Conservation (phyloP, 106 monocot genomes). For the Gastrodia elata region DNA sequence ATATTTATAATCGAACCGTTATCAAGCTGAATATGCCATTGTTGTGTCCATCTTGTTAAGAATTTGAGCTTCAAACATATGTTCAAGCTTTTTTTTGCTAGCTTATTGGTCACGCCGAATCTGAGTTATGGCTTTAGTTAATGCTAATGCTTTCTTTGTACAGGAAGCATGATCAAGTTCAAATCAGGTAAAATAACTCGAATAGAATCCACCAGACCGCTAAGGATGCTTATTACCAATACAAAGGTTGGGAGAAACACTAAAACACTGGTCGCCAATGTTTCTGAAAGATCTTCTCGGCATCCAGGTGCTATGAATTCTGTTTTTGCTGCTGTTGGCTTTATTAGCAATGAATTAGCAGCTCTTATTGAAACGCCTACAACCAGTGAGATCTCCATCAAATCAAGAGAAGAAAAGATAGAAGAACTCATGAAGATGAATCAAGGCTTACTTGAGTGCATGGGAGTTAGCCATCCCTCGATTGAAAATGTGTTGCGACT, state of each 20-base stretch:
- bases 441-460: conserved; percentile 83
- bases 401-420: conserved; percentile 61
- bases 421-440: conserved; percentile 94
- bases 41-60: no score
- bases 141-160: background rate
- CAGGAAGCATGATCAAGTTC: conserved; percentile 78
- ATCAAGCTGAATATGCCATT: no score
- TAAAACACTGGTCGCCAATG: conserved; percentile 72
- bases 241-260: conserved; percentile 90
- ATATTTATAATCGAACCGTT: no score
- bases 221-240: conserved; percentile 93
- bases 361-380: conserved; percentile 41
- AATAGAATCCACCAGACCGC: conserved; percentile 38
- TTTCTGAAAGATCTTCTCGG: conserved; percentile 54
- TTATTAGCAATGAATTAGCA: conserved; percentile 68
- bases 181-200: conserved; percentile 50
- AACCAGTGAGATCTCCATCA: conserved; percentile 44
- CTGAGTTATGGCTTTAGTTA: background rate
- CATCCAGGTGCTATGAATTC: conserved; percentile 79
- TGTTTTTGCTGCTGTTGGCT: conserved; percentile 71
- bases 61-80: no score
- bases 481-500: conserved; percentile 71
- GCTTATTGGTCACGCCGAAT: background rate
- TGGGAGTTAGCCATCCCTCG: conserved; percentile 89
- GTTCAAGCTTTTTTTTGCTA: no score